Base-by-base conservation (phyloP, 106 monocot genomes). In the Posidonia australis region DNA sequence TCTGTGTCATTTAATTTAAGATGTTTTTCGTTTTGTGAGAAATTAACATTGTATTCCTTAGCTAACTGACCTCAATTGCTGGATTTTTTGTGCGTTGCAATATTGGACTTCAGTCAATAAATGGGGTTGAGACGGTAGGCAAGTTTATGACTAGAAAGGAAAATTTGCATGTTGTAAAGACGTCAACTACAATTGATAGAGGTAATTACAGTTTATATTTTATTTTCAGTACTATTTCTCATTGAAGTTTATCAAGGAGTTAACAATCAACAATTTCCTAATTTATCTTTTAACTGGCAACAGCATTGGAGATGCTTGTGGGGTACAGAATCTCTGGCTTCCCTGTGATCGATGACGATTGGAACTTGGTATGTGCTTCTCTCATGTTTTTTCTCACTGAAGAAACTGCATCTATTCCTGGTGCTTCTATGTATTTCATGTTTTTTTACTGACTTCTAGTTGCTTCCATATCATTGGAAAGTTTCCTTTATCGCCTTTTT, bases 131-230 rank as follows among this genome's bases (percentile, higher is more conserved):
- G 22, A 75, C 48, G 10, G 75, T 75, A 51, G 60, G 68, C 29
- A 67, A 75, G 21, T 75, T 75, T 45, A 62, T 75, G 75, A 75
- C 67, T 17, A 75, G 25, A 58, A 75, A 48, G 32, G 75, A 75
- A 48, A 24, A 68, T 10, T 46, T 75, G n/a, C 45, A 51, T 59
- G 75, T 68, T 60, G 74, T 75, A 54, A 75, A 68, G 51, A 25
- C 74, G 2, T 61, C 48, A 4, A 68, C 74, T 26, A 43, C 74
- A 42, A 27, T 75, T 61, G 67, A 75, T 61, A 17, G 28, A 61
- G 67, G 67, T 75, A 54, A 3, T 10, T 11, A 42, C 9, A 22
- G 14, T 17, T 16, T 66, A 10, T 27, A 20, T 66, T 13, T n/a
- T 64, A 46, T 42, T 21, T 16, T 45, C 22, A 13, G 3, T 23